Base-by-base conservation (phyloP, 306 rosid species). In the Chamaecrista fasciculata region DNA sequence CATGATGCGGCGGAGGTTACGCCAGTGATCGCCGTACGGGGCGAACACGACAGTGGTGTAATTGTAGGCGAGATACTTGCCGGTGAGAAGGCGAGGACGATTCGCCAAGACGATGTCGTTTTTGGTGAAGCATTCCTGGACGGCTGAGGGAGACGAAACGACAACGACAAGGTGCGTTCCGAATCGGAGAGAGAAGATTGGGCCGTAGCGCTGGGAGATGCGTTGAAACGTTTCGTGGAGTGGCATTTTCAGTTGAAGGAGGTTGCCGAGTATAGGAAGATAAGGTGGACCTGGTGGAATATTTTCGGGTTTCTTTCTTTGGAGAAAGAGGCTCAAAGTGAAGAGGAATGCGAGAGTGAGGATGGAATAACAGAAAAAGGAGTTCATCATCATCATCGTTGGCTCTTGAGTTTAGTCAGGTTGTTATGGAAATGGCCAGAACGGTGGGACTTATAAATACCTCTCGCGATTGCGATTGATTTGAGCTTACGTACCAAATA, bases 71-170 rank as follows among this genome's bases (percentile, higher is more conserved):
- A 49, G 5, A 15, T 49, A 49, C 56, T 84, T 84, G 48, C 75
- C 78, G 1, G 9, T 0, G 31, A 71, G 48, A 2, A 71, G 14
- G 0, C 12, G 50, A 0, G 88, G 85, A 1, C 85, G 85, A 56
- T 76, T 65, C 1, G 83, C 88, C 3, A 84, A 36, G 23, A 72
- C 75, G 43, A 75, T 23, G 68, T 84, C 85, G 66, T 80, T 83
- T n/a, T 50, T 80, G 11, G 85, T 77, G 74, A 83, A 83, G 53
- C 85, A 80, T 21, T 49, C 83, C 26, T 80, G 74, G 3, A 47
- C 79, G 0, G 75, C 71, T 0, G 72, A 8, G 0, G 78, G 51
- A 0, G 87, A 73, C 0, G 85, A 74, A 0, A 84, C 74, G 1
- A 80, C 33, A 2, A 80, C 77, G 0, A 47, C 69, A 29, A 42